phyloP scores from a whole-genome alignment of 371 early-diverging fungal genomes.

The Umbelopsis sp. region DNA sequence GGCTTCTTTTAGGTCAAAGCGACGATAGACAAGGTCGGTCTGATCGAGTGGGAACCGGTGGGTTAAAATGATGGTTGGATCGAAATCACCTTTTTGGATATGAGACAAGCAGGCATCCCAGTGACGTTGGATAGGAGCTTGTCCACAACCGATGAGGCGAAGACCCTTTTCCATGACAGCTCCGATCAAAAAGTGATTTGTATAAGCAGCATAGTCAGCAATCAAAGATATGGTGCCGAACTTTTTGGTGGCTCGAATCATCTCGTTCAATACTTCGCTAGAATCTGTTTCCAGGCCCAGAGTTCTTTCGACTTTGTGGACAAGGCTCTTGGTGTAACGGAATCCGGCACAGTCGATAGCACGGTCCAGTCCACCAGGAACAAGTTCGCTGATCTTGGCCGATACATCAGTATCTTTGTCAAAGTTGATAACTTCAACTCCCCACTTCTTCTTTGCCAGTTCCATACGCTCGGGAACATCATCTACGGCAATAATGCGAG shows the following conservation, averaged over 20 bases:
- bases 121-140: constrained; percentile 59
- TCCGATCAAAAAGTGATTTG: constrained; percentile 63
- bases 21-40: constrained; percentile 48
- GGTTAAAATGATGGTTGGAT: constrained; percentile 60
- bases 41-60: constrained; percentile 57
- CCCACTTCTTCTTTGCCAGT: constrained; percentile 45
- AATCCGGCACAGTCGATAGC: constrained; percentile 63
- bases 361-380: constrained; percentile 55
- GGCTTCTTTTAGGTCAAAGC: constrained; percentile 57
- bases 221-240: constrained; percentile 55
- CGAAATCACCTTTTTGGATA: constrained; percentile 47
- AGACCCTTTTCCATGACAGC: constrained; percentile 66
- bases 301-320: constrained; percentile 55
- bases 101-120: constrained; percentile 50
- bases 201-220: constrained; percentile 53
- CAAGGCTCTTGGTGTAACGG: constrained; percentile 50
- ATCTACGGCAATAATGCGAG: constrained; percentile 61
- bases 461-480: constrained; percentile 51
- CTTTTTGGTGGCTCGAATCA: constrained; percentile 48
- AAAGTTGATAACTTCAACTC: constrained; percentile 54
- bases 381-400: constrained; percentile 37
- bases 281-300: constrained; percentile 63
- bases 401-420: constrained; percentile 43
- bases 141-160: constrained; percentile 58
- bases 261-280: constrained; percentile 59